Base-by-base conservation (phyloP, 2,329 filamentous ascomycete species). In the Pseudogymnoascus sp. region DNA sequence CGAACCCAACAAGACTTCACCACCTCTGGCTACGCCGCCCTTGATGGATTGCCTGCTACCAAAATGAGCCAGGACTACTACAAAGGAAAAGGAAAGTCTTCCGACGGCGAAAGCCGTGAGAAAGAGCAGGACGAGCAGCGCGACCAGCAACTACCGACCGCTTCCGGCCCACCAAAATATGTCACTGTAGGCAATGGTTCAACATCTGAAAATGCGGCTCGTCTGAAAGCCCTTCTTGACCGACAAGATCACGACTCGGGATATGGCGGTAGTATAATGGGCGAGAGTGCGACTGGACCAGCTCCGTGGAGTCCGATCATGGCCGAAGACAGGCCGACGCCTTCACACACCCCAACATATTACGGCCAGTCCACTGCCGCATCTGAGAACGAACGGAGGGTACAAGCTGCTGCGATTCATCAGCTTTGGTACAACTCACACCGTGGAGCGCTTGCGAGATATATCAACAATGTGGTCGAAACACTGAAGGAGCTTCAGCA, bases 351-450 rank as follows among this genome's bases (percentile, higher is more conserved):
- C 60, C 69, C 74, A 39, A 60, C 67, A 36, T 63, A 38, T 16
- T 62, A 67, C 52, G 68, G 66, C n/a, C 64, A 70, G 61, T 62
- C 64, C 25, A 68, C 63, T 39, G 69, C 68, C 64, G 66, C 71
- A 74, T 78, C 79, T 49, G 86, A 89, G 60, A 79, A 85, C 66
- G 88, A 91, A 71, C 83, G 83, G 69, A 83, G 84, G 67, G 79
- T 83, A 49, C 85, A 93, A 67, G 88, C 91, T 38, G 90, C 88
- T 71, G 91, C 96, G 75, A 86, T 97, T 58, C 89, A 96, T 72
- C 94, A 97, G 77, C 83, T 97, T 67, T 91, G 90, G 81, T 97
- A 96, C 77, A 97, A 97, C 75, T 86, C 91, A 70, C 96, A 97
- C 74, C 87, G 92, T 64, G 90, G 87, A 5, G 86, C 90, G 33